A percentile compares a stretch with the other conserved stretches of the same genome.
phyloP scores from a whole-genome alignment of 371 early-diverging fungal species.

The Apophysomyces trapeziformis region DNA sequence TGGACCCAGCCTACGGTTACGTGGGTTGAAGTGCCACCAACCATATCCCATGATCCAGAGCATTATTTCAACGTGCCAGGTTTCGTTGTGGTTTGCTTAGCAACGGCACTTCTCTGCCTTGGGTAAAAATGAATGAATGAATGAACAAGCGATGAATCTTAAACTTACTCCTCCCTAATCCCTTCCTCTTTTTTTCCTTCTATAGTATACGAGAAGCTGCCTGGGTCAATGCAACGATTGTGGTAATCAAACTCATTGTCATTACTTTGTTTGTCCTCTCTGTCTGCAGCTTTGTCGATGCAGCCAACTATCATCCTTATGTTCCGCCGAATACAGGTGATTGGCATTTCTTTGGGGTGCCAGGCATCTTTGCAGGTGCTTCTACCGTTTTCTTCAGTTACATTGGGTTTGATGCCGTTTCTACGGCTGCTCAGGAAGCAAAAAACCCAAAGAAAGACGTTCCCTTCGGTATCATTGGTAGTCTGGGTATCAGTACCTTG shows the following conservation, averaged over 20 bases:
- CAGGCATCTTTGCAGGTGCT: slow-evolving; percentile 74
- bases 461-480: slow-evolving; percentile 83
- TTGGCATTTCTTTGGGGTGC: slow-evolving; percentile 62
- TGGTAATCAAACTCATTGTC: slow-evolving; percentile 71
- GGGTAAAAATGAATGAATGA: slow-evolving; percentile 48
- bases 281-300: slow-evolving; percentile 61
- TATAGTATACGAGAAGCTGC: slow-evolving; percentile 68
- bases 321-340: slow-evolving; percentile 62
- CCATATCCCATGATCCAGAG: slow-evolving; percentile 44
- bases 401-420: slow-evolving; percentile 87
- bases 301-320: slow-evolving; percentile 75
- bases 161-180: background rate
- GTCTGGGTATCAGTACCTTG: slow-evolving; percentile 73
- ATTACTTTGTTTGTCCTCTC: slow-evolving; percentile 80
- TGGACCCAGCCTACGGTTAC: slow-evolving; percentile 65
- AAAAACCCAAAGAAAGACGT: slow-evolving; percentile 78
- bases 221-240: slow-evolving; percentile 68
- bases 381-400: slow-evolving; percentile 83
- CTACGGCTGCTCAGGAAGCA: slow-evolving; percentile 84
- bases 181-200: background rate
- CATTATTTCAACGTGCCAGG: slow-evolving; percentile 75
- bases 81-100: slow-evolving; percentile 60
- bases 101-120: slow-evolving; percentile 57
- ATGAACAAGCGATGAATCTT: background rate
- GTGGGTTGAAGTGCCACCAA: slow-evolving; percentile 48